Base-by-base conservation (phyloP, 345 rosid species). In the Eucalyptus erythrocorys region DNA sequence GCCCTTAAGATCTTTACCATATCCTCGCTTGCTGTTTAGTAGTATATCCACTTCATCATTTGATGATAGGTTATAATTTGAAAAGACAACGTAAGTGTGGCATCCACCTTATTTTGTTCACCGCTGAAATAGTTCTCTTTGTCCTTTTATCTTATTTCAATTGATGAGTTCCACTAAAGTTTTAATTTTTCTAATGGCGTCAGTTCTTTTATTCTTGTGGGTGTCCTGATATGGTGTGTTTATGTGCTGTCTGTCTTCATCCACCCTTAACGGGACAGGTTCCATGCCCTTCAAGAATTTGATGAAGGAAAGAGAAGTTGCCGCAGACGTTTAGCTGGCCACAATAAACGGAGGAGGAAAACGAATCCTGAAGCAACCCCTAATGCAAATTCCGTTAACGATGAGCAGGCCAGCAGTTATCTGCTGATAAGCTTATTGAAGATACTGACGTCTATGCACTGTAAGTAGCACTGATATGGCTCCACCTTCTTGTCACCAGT, bases 221-320 rank as follows among this genome's bases (percentile, higher is more conserved):
- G 86, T 8, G 47, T 42, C 68, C 51, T 85, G 87, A 66, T 89
- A 71, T 85, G 87, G 84, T 21, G 84, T 76, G 84, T 40, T 76
- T 43, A 76, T 40, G 47, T 76, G 84, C 15, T 40, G 49, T 86
- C 34, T 86, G 24, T 86, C 64, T 85, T 80, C 68, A 68, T 87
- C 15, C 84, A 86, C 43, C 16, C 85, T 88, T 85, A 85, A 91
- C 85, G 30, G 26, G 84, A 86, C 91, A 98, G 99, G 95, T 98
- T 98, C 92, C 99, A 98, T 92, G 94, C 93, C 90, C 99, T 98
- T 93, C 94, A 95, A 93, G 99, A 98, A 92, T 98, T 98, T 91
- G 99, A 98, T 92, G 99, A 98, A 91, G 99, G 99, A 17, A 98
- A 97, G 95, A 94, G 99, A 94, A 98, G 99, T 88, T 98, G 99